Evolutionary conservation across 2,329 filamentous ascomycete species (phyloP).

Genomic region (Fusarium citri): DNA sequence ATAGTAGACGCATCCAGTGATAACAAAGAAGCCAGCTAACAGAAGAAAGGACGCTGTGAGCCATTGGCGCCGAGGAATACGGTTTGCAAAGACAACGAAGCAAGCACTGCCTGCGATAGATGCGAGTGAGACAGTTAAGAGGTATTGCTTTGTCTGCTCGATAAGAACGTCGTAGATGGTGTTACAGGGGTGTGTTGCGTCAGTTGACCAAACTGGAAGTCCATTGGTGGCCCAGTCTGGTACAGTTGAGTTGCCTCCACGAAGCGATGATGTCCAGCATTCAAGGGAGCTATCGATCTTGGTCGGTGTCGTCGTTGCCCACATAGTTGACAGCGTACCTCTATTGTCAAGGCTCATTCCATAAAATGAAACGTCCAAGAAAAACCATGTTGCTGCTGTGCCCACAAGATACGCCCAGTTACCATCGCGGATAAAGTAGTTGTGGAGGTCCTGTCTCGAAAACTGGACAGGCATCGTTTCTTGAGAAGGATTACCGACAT

Average conservation of each 20-base stretch:
- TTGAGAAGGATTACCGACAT: slow-evolving; percentile 50
- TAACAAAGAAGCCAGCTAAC: slow-evolving; percentile 59
- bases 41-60: slow-evolving; percentile 62
- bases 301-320: slow-evolving; percentile 51
- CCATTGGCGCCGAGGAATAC: slow-evolving; percentile 61
- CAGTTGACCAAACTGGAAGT: slow-evolving; percentile 63
- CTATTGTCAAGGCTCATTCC: slow-evolving; percentile 62
- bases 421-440: slow-evolving; percentile 60
- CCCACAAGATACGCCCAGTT: slow-evolving; percentile 53
- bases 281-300: slow-evolving; percentile 53
- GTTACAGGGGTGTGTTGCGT: slow-evolving; percentile 60
- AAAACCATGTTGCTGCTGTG: slow-evolving; percentile 62
- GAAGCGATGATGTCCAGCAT: slow-evolving; percentile 62
- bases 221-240: slow-evolving; percentile 55
- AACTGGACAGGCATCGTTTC: slow-evolving; percentile 61
- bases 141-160: slow-evolving; percentile 64
- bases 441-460: slow-evolving; percentile 59
- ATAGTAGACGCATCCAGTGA: slow-evolving; percentile 64
- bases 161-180: slow-evolving; percentile 65
- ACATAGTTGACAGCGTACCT: slow-evolving; percentile 53
- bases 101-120: slow-evolving; percentile 63
- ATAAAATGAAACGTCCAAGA: slow-evolving; percentile 67
- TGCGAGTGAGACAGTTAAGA: slow-evolving; percentile 63
- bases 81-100: slow-evolving; percentile 61
- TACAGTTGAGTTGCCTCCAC: slow-evolving; percentile 57